Evolutionary conservation across 148 eudicot species (phyloP), one percentile per base, ranked within the genome.

Genomic region (Rhododendron kiyosumense): DNA sequence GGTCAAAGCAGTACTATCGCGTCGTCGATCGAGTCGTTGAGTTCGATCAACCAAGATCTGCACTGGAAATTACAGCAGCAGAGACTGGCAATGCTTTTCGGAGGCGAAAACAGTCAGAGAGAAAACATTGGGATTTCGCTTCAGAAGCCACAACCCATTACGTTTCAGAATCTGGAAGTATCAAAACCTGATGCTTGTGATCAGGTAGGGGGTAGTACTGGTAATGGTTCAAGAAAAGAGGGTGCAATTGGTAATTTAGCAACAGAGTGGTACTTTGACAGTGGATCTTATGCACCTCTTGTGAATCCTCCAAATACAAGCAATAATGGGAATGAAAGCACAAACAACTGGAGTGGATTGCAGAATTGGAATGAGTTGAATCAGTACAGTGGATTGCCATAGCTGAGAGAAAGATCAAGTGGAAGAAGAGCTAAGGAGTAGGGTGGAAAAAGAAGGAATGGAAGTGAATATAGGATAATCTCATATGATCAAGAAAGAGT

Each of bases 31-130:
- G 98, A 96, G 89, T 96, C 98, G 1, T 65, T 96, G 90, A 96
- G 98, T 67, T 93, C 93, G 0, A 93, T 93, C 28, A 96, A 94
- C 89, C 96, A 96, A 83, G 98, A 96, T 79, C 88, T 94, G 85
- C 98, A 96, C 87, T 94, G 95, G 98, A 94, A 94, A 85, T 45
- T 93, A 13, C 98, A 94, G 81, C 95, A 94, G 61, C 98, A 96
- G 80, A 90, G 95, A 80, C 51, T 93, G 26, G 94, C 92, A 0
- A 81, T 90, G 90, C 85, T 93, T 12, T 93, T 91, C 17, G 75
- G 75, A 9, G 75, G 75, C 20, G 91, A 75, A 13, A 85, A 87
- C 7, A 59, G 89, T 86, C 69, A 86, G 0, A 57, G 84, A 8
- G 85, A 86, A 17, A 65, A 85, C 34, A 77, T 24, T 49, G 63